phyloP scores from a whole-genome alignment of 768 basidiomycete species.

The Dioszegia aurantiaca region DNA sequence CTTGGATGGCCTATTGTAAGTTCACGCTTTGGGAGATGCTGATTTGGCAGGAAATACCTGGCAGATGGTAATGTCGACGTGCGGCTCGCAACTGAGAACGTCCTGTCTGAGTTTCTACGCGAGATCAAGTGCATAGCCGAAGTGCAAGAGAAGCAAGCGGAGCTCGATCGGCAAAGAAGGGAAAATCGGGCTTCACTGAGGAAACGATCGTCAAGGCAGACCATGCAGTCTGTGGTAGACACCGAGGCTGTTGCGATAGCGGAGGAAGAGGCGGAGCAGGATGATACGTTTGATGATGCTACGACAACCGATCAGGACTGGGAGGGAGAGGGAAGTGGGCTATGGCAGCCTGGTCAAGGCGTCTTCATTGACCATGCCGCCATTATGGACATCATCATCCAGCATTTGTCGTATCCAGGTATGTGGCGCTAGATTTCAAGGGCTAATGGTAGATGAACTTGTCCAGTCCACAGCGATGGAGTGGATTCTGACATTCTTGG shows the following conservation, averaged over 20 bases:
- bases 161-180: slow-evolving; percentile 23
- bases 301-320: slow-evolving; percentile 48
- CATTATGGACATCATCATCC: slow-evolving; percentile 87
- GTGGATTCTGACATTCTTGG: slow-evolving; percentile 88
- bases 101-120: slow-evolving; percentile 81
- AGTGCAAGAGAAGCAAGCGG: slow-evolving; percentile 58
- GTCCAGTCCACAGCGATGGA: slow-evolving; percentile 89
- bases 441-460: slow-evolving; percentile 44
- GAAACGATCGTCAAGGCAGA: slow-evolving; percentile 53
- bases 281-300: slow-evolving; percentile 23
- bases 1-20: slow-evolving; percentile 82
- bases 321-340: slow-evolving; percentile 54
- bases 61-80: slow-evolving; percentile 94
- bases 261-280: slow-evolving; percentile 26
- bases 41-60: slow-evolving; percentile 72
- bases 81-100: slow-evolving; percentile 79
- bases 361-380: slow-evolving; percentile 86
- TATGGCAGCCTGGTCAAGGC: slow-evolving; percentile 91
- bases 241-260: slow-evolving; percentile 27
- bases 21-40: slow-evolving; percentile 20
- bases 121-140: slow-evolving; percentile 83
- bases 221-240: slow-evolving; percentile 35
- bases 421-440: slow-evolving; percentile 46
- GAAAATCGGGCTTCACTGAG: slow-evolving; percentile 22
- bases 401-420: slow-evolving; percentile 77